phyloP scores from a whole-genome alignment of 2,329 filamentous ascomycete genomes.

The Lojkania enalia region DNA sequence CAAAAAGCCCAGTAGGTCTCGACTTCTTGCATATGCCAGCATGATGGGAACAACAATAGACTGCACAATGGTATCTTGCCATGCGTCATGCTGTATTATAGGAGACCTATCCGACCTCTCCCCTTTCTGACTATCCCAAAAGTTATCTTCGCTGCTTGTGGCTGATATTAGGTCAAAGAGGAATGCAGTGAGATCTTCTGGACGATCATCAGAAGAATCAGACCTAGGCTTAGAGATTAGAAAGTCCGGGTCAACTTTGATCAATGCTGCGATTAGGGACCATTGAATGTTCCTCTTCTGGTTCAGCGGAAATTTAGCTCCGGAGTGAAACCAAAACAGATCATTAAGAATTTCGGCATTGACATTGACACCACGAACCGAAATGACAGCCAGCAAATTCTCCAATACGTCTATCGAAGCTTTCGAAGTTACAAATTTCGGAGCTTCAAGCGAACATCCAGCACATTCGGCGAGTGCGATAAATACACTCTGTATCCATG shows the following conservation, averaged over 20 bases:
- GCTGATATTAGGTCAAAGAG: conserved; percentile 37
- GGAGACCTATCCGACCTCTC: background rate
- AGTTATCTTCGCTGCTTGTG: conserved; percentile 18
- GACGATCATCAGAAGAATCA: conserved; percentile 16
- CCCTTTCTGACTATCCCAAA: background rate
- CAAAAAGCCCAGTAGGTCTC: conserved; percentile 41
- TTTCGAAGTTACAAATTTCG: conserved; percentile 22
- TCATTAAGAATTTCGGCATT: conserved; percentile 32
- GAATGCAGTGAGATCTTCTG: conserved; percentile 29
- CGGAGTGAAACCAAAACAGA: conserved; percentile 42
- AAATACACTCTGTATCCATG: conserved; percentile 51
- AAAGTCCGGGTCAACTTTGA: conserved; percentile 36
- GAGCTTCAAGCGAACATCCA: conserved; percentile 30
- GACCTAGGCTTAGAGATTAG: conserved; percentile 33
- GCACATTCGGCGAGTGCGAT: conserved; percentile 41
- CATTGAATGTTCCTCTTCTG: conserved; percentile 29
- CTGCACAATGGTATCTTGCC: conserved; percentile 5
- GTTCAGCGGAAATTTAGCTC: conserved; percentile 28
- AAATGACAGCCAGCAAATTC: conserved; percentile 29
- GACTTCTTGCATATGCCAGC: conserved; percentile 37
- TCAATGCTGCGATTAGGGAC: conserved; percentile 38
- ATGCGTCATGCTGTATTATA: no score
- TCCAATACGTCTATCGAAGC: conserved; percentile 29
- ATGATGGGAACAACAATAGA: conserved; percentile 38
- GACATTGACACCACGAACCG: conserved; percentile 28